Percentiles rank a stretch among this genome's conserved stretches.
These are phyloP conservation scores for Ascobolus immersus DNA, from an alignment of 495 filamentous ascomycete species.

Conservation along the genomic window DNA sequence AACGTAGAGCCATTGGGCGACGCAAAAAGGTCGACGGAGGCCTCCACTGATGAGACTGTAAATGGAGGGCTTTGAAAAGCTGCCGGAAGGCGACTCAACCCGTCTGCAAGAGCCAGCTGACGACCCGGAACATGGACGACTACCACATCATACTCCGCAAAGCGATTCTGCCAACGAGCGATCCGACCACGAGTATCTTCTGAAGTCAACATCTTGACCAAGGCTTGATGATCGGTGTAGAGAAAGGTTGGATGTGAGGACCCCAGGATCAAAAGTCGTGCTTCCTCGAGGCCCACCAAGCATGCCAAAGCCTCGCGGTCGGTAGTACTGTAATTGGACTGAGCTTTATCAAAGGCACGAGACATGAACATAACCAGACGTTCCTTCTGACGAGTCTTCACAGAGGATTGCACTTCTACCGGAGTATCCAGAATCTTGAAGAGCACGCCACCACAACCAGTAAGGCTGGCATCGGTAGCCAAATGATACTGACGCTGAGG, in stretches of 20 bases:
- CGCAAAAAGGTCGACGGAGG: too few species aligned
- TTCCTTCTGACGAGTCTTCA: not conserved
- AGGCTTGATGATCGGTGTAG: not conserved
- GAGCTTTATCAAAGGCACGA: not conserved
- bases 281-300: not conserved
- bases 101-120: not conserved
- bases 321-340: not conserved
- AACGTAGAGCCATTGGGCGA: too few species aligned
- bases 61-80: too few species aligned
- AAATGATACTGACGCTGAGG: not conserved
- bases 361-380: conserved; percentile 2
- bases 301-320: not conserved
- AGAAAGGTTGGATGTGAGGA: not conserved
- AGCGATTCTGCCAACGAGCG: not conserved
- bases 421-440: not conserved
- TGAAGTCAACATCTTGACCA: not conserved
- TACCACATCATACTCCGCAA: not conserved
- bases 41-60: too few species aligned
- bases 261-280: not conserved
- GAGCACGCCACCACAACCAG: not conserved
- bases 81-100: not conserved
- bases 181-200: not conserved
- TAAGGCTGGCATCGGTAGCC: not conserved
- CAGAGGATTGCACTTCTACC: not conserved
- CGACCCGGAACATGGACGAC: not conserved